Base-by-base conservation (phyloP, 257 asterid species). In the Avicennia marina region DNA sequence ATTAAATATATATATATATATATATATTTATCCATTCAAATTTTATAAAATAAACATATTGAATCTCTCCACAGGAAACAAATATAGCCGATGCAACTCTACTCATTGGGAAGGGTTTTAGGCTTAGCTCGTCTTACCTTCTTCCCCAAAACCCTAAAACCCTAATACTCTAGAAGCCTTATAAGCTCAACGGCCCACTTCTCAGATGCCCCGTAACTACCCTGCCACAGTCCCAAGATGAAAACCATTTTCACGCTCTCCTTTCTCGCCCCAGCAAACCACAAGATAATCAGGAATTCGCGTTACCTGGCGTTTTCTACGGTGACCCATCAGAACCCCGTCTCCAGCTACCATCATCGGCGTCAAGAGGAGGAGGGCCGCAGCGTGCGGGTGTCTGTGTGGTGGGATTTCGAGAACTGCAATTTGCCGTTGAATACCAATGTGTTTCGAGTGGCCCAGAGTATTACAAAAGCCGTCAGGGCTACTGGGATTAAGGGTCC, bases 391-490 rank as follows among this genome's bases (percentile, higher is more conserved):
- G 94, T 91, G 1, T 88, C 98, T 2, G 98, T 91, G 31, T 91
- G 96, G 98, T 91, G 98, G 98, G 98, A 91, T 69, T 85, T 91
- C 51, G 98, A 91, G 76, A 91, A 88, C 58, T 91, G 98, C 41
- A 17, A 64, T 20, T 60, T 86, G 16, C 96, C 96, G 11, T 41
- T 43, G 19, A 77, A 79, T 58, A 58, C 66, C 7, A 88, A 78
- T 56, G 96, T 80, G 2, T 83, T 71, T 38, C 73, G 67, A 63
- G 91, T 91, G 62, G 74, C 85, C 52, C 93, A 78, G 63, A 56
- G 73, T 53, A 75, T 91, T 25, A 81, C 90, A 0, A 81, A 77
- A 47, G 98, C 95, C 53, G 55, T 85, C 11, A 79, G 98, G 63
- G 86, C 90, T 47, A 85, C 71, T 66, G 90, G 96, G 61, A 88